Base-by-base conservation (phyloP, 2,329 filamentous ascomycete genomes). In the Pseudonectria foliicola region DNA sequence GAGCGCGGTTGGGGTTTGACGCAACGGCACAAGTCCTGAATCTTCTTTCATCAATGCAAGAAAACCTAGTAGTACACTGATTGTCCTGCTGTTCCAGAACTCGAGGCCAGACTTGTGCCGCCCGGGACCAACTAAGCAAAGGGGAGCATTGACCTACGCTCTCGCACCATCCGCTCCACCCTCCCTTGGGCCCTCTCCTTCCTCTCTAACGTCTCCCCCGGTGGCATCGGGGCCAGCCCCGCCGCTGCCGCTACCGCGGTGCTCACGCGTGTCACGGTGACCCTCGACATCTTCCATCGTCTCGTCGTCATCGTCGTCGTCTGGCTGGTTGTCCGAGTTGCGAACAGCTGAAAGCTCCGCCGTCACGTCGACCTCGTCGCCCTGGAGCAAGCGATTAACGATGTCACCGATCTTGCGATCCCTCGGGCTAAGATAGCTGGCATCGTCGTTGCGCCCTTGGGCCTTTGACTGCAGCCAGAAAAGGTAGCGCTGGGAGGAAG, bases 401-500 rank as follows among this genome's bases (percentile, higher is more conserved):
- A 96, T 82, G 38, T 92, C 78, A 21, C 88, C 89, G 45, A 95
- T 80, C 67, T 87, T 90, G 53, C 82, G 71, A 59, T 96, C 90
- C 37, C 89, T 75, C 33, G 82, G 75, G 62, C 87, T 94, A 64
- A 94, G 85, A 73, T 77, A 88, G 62, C 77, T 80, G 7, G 80
- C 67, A 49, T 90, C 79, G 33, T 70, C 82, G 57, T 66, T 73
- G 45, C 68, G 74, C 56, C 63, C 77, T 64, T 95, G 88, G 23
- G 82, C 75, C 63, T 89, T 89, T 21, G 87, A 92, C 65, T 98
- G 92, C 55, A 98, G 70, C 89, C 90, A 98, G 70, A 96, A 98
- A 40, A 95, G 73, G 63, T 96, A 75, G 54, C 89, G 80, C 62
- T 93, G 82, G 39, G 88, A 92, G 44, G 87, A 95, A 10, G 89